Evolutionary conservation across 2,329 filamentous ascomycete species (phyloP), one percentile per base, ranked within the genome.

Genomic region (Colletotrichum godetiae): DNA sequence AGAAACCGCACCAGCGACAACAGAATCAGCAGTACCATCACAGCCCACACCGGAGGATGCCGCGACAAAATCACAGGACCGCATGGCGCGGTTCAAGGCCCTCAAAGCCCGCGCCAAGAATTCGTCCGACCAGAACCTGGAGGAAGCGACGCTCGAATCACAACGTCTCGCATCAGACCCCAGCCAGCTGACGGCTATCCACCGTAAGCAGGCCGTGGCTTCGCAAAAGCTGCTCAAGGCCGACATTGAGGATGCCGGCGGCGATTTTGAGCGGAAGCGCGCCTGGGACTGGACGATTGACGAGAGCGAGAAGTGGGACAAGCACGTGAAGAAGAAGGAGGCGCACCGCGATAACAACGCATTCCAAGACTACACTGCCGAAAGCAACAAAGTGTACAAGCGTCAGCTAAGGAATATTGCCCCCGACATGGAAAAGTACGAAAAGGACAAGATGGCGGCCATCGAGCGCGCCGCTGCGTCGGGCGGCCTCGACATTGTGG

Each of bases 261-360:
- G 94, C 68, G 97, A 98, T 82, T 99, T 98, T 80, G 97, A 99
- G 87, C 94, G 97, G 77, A 98, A 98, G 85, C 92, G 97, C 53
- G 97, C 97, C 1, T 99, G 97, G 97, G 97, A 98, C 85, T 99
- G 97, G 94, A 99, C 97, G 0, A 87, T 96, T 7, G 97, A 99
- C 76, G 97, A 99, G 84, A 94, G 92, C 77, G 97, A 98, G 85
- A 91, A 90, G 77, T 99, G 97, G 97, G 97, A 99, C 83, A 93
- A 92, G 85, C 92, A 95, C 37, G 86, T 97, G 82, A 94, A 93
- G 79, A 97, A 97, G 88, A 97, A 95, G 85, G 90, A 91, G 72
- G 90, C 90, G 22, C 93, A 94, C 79, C 89, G 93, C 75, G 94
- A 98, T 81, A 92, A 96, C 82, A 94, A 95, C 72, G 93, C 94